Conservation (phyloP, 345 rosid genomes). For the Tarenaya hassleriana region DNA sequence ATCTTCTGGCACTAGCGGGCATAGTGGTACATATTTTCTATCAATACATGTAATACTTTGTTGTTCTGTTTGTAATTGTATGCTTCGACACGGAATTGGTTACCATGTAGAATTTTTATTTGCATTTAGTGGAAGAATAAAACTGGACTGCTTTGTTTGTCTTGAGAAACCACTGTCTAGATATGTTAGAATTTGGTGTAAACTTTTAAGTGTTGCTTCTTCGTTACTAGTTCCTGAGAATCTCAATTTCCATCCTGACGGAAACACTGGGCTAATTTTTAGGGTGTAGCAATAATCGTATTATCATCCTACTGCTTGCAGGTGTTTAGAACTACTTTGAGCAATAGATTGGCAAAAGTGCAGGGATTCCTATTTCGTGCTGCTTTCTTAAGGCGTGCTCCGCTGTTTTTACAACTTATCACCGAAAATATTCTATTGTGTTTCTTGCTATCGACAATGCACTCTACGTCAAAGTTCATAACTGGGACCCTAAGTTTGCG, state of each 20-base stretch:
- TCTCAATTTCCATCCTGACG: slow-evolving; percentile 2
- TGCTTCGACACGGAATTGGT: slow-evolving; percentile 11
- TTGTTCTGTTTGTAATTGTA: neutral
- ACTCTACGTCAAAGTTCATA: slow-evolving; percentile 82
- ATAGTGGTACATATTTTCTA: slow-evolving; percentile 58
- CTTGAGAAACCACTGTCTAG: slow-evolving; percentile 13
- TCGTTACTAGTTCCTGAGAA: neutral
- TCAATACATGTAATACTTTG: neutral
- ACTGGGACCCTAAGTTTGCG: slow-evolving; percentile 82
- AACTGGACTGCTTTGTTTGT: neutral
- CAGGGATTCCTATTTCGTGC: slow-evolving; percentile 97
- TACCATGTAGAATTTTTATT: slow-evolving; percentile 1
- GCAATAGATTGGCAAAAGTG: slow-evolving; percentile 95
- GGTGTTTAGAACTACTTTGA: slow-evolving; percentile 82
- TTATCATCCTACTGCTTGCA: slow-evolving; percentile 25
- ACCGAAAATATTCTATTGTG: slow-evolving; percentile 86
- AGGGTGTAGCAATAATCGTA: too few species aligned
- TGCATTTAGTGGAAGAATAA: neutral
- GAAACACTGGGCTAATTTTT: slow-evolving; percentile 5
- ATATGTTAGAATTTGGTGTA: slow-evolving; percentile 1
- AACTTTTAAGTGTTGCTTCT: slow-evolving; percentile 1
- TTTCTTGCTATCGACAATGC: slow-evolving; percentile 74
- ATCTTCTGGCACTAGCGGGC: slow-evolving; percentile 67
- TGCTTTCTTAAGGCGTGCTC: slow-evolving; percentile 87
- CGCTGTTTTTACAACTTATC: slow-evolving; percentile 74